phyloP scores from a whole-genome alignment of 139 green algal species.

The Medakamo hakoo region DNA sequence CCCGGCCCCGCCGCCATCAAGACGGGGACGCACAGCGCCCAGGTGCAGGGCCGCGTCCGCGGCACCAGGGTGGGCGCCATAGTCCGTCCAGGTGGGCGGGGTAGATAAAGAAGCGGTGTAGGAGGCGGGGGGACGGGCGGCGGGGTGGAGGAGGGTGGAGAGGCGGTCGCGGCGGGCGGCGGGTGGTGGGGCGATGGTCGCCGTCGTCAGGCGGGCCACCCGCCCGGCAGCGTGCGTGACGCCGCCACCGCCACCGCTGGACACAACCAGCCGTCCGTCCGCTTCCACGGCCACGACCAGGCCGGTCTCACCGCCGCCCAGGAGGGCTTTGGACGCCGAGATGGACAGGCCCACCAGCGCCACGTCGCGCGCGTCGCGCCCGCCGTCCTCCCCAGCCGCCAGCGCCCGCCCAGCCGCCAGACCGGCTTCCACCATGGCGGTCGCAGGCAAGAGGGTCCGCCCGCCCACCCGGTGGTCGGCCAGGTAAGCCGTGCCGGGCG shows the following conservation, averaged over 20 bases:
- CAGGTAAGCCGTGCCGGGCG: slow-evolving; percentile 12
- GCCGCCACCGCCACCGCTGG: not conserved
- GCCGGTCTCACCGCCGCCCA: no score
- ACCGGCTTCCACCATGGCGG: slow-evolving; percentile 37
- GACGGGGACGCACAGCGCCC: not conserved
- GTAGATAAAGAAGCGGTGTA: not conserved
- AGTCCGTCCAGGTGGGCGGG: not conserved
- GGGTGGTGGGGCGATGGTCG: no score
- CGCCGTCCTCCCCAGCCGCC: not conserved
- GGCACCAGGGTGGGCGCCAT: not conserved
- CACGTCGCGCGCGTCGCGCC: not conserved
- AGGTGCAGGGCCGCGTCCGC: not conserved
- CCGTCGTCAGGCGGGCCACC: not conserved
- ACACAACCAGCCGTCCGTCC: not conserved
- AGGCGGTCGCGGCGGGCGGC: no score
- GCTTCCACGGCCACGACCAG: not conserved
- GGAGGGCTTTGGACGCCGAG: no score
- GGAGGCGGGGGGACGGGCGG: not conserved
- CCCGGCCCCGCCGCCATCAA: not conserved
- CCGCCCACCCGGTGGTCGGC: slow-evolving; percentile 24
- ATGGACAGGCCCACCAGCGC: not conserved
- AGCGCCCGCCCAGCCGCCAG: not conserved
- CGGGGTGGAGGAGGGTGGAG: no score
- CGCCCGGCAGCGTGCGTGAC: not conserved
- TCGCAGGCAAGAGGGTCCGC: slow-evolving; percentile 35